phyloP scores from a whole-genome alignment of 2,329 filamentous ascomycete genomes.

The Dissoconium aciculare region DNA sequence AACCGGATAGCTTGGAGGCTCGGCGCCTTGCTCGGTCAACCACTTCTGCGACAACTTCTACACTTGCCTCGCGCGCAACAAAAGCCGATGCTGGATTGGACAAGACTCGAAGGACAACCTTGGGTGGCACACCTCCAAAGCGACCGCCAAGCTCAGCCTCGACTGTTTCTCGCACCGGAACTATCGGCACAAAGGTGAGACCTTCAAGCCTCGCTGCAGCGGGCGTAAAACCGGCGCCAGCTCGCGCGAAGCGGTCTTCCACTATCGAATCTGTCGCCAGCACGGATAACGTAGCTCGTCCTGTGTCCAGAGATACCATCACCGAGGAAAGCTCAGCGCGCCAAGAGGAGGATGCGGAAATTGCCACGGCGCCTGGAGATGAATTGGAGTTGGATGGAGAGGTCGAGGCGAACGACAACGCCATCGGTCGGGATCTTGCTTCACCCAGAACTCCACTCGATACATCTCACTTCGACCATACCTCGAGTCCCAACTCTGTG shows the following conservation, averaged over 20 bases:
- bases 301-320: conserved; percentile 15
- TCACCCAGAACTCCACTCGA: conserved; percentile 3
- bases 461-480: too few species aligned
- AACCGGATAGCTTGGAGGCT: too few species aligned
- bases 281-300: conserved; percentile 7
- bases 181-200: conserved; percentile 1
- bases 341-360: not conserved
- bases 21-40: conserved; percentile 7
- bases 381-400: too few species aligned
- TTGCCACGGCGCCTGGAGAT: not conserved
- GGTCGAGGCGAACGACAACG: too few species aligned
- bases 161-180: conserved; percentile 3
- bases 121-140: conserved; percentile 8
- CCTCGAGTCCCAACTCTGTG: too few species aligned
- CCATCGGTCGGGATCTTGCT: conserved; percentile 3
- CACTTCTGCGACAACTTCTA: conserved; percentile 4
- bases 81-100: conserved; percentile 4
- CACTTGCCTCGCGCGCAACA: conserved; percentile 5
- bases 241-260: conserved; percentile 2
- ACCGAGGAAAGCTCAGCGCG: conserved; percentile 10
- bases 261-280: conserved; percentile 6
- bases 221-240: not conserved
- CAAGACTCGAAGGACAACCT: conserved; percentile 6
- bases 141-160: conserved; percentile 4
- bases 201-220: not conserved